These are phyloP conservation scores for Peribolospora baueri DNA, from an alignment of 768 basidiomycete species.

Conservation along the genomic window DNA sequence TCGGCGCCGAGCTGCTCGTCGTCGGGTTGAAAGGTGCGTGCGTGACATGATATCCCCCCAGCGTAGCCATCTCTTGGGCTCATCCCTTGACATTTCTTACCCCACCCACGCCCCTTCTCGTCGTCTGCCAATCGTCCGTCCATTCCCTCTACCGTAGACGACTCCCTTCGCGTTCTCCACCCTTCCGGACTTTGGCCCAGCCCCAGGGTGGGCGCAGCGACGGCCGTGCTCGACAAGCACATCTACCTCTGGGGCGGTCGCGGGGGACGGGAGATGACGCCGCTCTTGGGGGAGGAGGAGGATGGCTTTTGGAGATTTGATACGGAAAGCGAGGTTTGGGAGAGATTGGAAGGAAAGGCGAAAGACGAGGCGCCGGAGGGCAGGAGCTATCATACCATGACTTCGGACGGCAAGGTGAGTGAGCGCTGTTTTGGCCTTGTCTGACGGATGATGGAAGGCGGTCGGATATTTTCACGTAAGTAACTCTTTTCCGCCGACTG, in stretches of 20 bases:
- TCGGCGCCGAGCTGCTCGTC: slow-evolving; percentile 16
- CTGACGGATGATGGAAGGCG: no score
- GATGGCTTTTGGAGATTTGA: slow-evolving; percentile 17
- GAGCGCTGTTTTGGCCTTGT: neutral
- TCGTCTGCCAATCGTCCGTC: neutral
- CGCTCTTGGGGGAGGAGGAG: slow-evolving; percentile 16
- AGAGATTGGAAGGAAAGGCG: slow-evolving; percentile 9
- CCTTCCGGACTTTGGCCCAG: slow-evolving; percentile 10
- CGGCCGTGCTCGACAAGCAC: slow-evolving; percentile 6
- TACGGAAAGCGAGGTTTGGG: slow-evolving; percentile 15
- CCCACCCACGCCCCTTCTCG: neutral
- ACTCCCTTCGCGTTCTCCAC: neutral
- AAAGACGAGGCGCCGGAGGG: slow-evolving; percentile 19
- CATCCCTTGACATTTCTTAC: no score
- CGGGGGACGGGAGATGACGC: slow-evolving; percentile 23
- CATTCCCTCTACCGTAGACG: neutral
- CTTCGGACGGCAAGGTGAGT: neutral
- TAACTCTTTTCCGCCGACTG: neutral
- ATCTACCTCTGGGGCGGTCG: slow-evolving; percentile 29
- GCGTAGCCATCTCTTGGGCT: neutral
- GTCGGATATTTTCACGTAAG: no score
- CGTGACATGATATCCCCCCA: slow-evolving; percentile 13
- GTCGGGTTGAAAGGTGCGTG: slow-evolving; percentile 9
- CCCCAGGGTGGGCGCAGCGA: slow-evolving; percentile 14
- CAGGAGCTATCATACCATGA: slow-evolving; percentile 21